A percentile compares a stretch with the other conserved stretches of the same genome.
Evolutionary conservation across 2,329 filamentous ascomycete genomes (phyloP).

Genomic region (Nannizzia gypsea): DNA sequence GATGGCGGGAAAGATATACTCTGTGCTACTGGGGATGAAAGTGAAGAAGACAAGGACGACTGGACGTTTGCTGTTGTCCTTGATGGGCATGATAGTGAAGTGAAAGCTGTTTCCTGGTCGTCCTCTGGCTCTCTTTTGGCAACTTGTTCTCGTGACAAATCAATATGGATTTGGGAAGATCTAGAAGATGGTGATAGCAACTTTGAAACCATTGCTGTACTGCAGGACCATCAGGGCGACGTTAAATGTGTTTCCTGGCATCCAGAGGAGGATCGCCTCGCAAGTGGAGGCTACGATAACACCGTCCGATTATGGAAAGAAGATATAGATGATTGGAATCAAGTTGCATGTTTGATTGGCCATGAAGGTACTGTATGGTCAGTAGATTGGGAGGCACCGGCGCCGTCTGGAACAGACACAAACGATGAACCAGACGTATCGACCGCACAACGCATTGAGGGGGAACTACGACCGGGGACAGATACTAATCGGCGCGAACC

Average conservation of each 20-base stretch:
- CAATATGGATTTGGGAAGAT: constrained; percentile 98
- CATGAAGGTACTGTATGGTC: constrained; percentile 86
- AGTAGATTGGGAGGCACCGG: constrained; percentile 49
- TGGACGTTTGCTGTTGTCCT: constrained; percentile 89
- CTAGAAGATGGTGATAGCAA: constrained; percentile 76
- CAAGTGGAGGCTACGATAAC: constrained; percentile 88
- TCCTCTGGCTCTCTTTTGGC: constrained; percentile 66
- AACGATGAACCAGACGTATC: constrained; percentile 9
- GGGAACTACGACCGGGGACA: too few species aligned
- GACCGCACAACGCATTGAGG: constrained; percentile 14
- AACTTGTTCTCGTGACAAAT: constrained; percentile 85
- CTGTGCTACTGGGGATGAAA: constrained; percentile 32
- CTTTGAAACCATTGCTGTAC: constrained; percentile 89
- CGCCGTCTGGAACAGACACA: not conserved
- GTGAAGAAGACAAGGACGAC: constrained; percentile 58
- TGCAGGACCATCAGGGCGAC: constrained; percentile 89
- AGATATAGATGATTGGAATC: constrained; percentile 88
- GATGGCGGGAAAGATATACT: constrained; percentile 20
- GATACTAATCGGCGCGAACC: constrained; percentile 26
- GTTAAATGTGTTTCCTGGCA: constrained; percentile 94
- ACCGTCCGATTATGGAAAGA: constrained; percentile 81
- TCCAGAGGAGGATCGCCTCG: constrained; percentile 65
- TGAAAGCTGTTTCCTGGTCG: constrained; percentile 63
- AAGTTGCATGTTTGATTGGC: constrained; percentile 67
- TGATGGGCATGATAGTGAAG: constrained; percentile 89